A percentile compares a stretch with the other conserved stretches of the same genome.
Evolutionary conservation across 192 early-diverging fungal genomes (phyloP).

Genomic region (Coemansia sp.): DNA sequence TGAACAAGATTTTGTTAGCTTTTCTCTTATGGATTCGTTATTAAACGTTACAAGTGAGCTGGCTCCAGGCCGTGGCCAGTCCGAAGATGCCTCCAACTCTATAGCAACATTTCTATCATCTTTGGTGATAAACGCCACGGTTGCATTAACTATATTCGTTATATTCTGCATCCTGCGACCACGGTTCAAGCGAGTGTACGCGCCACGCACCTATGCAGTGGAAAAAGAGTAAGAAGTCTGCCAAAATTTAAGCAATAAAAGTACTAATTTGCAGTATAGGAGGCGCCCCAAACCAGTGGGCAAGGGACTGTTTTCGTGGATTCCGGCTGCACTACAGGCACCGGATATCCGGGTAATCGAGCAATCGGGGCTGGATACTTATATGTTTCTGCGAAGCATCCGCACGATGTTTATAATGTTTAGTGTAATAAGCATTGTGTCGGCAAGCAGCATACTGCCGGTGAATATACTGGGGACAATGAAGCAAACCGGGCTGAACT

Average conservation of each 20-base stretch:
- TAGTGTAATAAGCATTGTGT: slow-evolving; percentile 55
- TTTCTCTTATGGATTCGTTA: background rate
- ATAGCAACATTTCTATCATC: slow-evolving; percentile 69
- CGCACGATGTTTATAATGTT: slow-evolving; percentile 68
- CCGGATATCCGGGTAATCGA: slow-evolving; percentile 57
- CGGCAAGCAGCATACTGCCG: slow-evolving; percentile 64
- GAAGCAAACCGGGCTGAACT: slow-evolving; percentile 53
- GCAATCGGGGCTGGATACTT: slow-evolving; percentile 70
- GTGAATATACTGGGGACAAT: slow-evolving; percentile 61
- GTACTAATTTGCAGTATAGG: slow-evolving; percentile 17
- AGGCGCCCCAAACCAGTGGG: slow-evolving; percentile 57
- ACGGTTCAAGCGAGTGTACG: slow-evolving; percentile 64
- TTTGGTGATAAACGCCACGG: slow-evolving; percentile 62
- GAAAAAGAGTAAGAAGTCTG: slow-evolving; percentile 36
- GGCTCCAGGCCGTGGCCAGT: background rate
- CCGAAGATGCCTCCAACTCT: slow-evolving; percentile 41
- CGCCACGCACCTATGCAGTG: slow-evolving; percentile 67
- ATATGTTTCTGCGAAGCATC: slow-evolving; percentile 74
- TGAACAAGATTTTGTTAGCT: background rate
- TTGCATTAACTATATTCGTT: slow-evolving; percentile 55
- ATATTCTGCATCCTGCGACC: slow-evolving; percentile 67
- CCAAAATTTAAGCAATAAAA: background rate
- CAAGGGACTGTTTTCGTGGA: slow-evolving; percentile 59
- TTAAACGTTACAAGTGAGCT: background rate
- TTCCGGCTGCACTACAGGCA: slow-evolving; percentile 55